A percentile compares a stretch with the other conserved stretches of the same genome.
These are phyloP conservation scores for Tagetes erecta DNA, from an alignment of 129 eudicot genomes.

Conservation along the genomic window DNA sequence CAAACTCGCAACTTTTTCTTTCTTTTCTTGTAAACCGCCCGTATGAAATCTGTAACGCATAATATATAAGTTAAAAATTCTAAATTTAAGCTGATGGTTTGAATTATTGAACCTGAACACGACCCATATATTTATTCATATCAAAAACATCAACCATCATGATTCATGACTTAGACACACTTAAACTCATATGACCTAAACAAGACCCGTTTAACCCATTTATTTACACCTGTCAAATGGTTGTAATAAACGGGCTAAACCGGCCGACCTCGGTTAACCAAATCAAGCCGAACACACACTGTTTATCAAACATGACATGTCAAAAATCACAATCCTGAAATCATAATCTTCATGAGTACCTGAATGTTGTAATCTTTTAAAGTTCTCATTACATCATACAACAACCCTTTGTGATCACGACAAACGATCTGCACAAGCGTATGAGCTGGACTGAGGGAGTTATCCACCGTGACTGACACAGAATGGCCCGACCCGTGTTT, in stretches of 20 bases:
- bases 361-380: constrained; percentile 82
- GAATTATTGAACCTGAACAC: not conserved
- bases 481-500: constrained; percentile 35
- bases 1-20: constrained; percentile 66
- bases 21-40: constrained; percentile 64
- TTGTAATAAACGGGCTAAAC: too few relatives aligned
- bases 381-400: constrained; percentile 88
- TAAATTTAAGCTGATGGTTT: not conserved
- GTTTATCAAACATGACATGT: too few relatives aligned
- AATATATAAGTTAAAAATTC: not conserved
- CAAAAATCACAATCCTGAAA: too few relatives aligned
- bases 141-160: too few relatives aligned
- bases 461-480: constrained; percentile 68
- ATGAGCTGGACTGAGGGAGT: constrained; percentile 86
- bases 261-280: too few relatives aligned
- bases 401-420: constrained; percentile 79
- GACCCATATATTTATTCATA: not conserved
- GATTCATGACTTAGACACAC: too few relatives aligned
- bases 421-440: constrained; percentile 84
- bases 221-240: too few relatives aligned
- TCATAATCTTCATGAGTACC: too few relatives aligned
- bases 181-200: too few relatives aligned
- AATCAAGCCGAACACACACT: too few relatives aligned
- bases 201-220: too few relatives aligned
- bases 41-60: constrained; percentile 49